These are phyloP conservation scores for Pestalotiopsis sp. DNA, from an alignment of 2,329 filamentous ascomycete genomes.

Conservation along the genomic window DNA sequence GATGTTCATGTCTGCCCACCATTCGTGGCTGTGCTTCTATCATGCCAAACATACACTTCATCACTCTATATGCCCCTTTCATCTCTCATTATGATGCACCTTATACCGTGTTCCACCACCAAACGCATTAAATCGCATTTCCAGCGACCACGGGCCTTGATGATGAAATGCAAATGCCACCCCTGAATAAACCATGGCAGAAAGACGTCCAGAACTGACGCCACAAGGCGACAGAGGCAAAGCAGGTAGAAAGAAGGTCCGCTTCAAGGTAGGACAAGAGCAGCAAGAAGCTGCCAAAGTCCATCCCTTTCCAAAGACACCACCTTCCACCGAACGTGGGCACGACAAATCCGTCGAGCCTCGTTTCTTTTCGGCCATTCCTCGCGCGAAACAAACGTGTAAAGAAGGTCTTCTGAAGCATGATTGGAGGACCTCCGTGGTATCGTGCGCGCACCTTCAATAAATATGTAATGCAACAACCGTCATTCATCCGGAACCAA, in stretches of 20 bases:
- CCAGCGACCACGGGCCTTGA: neutral
- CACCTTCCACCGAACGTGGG: neutral
- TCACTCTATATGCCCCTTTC: neutral
- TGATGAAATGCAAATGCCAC: neutral
- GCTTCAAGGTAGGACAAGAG: neutral
- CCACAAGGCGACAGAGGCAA: neutral
- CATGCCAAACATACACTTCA: conserved; percentile 5
- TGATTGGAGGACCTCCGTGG: conserved; percentile 11
- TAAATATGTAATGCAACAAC: conserved; percentile 6
- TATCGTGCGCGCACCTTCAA: conserved; percentile 13
- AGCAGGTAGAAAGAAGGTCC: neutral
- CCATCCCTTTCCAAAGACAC: neutral
- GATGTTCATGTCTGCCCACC: neutral
- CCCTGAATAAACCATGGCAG: neutral
- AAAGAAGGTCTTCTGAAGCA: conserved; percentile 2
- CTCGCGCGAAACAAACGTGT: neutral
- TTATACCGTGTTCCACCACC: conserved; percentile 6
- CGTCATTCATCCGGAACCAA: conserved; percentile 10
- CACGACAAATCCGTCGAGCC: neutral
- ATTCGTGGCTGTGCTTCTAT: neutral
- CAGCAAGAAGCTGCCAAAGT: neutral
- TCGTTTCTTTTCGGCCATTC: neutral
- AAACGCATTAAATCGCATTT: neutral
- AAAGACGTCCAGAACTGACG: neutral
- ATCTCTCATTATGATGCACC: conserved; percentile 2